Evolutionary conservation across 2,329 filamentous ascomycete species (phyloP).

Genomic region (Sporothrix curviconia): DNA sequence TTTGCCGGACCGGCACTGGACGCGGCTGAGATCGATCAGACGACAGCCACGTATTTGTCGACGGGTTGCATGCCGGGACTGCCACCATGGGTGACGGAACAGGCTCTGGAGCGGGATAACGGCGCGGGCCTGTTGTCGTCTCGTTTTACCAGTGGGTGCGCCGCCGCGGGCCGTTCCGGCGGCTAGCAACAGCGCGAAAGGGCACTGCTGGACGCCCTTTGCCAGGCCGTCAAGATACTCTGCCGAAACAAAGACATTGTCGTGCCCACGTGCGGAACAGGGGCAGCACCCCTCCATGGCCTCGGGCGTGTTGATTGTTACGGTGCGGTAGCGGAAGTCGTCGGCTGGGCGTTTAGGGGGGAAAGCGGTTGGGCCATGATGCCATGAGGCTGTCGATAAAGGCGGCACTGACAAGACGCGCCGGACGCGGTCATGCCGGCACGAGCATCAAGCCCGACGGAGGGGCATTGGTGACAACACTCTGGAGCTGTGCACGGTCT

Average conservation of each 20-base stretch:
- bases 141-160: not conserved
- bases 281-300: not conserved
- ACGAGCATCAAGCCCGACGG: too few species aligned
- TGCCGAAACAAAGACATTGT: not conserved
- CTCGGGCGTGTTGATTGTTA: slow-evolving; percentile 1
- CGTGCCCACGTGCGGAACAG: not conserved
- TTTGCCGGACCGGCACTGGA: too few species aligned
- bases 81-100: not conserved
- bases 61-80: not conserved
- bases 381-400: not conserved
- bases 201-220: not conserved
- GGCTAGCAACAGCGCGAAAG: not conserved
- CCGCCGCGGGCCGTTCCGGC: not conserved
- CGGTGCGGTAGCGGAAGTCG: not conserved
- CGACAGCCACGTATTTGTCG: too few species aligned
- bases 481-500: not conserved
- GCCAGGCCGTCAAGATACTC: not conserved
- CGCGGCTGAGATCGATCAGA: too few species aligned
- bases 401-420: too few species aligned
- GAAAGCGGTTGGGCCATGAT: not conserved
- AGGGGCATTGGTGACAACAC: not conserved
- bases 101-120: not conserved
- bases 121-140: not conserved
- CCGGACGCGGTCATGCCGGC: too few species aligned
- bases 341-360: not conserved